Evolutionary conservation across 306 rosid genomes (phyloP), one percentile per base, ranked within the genome.

Genomic region (Trifolium dubium): DNA sequence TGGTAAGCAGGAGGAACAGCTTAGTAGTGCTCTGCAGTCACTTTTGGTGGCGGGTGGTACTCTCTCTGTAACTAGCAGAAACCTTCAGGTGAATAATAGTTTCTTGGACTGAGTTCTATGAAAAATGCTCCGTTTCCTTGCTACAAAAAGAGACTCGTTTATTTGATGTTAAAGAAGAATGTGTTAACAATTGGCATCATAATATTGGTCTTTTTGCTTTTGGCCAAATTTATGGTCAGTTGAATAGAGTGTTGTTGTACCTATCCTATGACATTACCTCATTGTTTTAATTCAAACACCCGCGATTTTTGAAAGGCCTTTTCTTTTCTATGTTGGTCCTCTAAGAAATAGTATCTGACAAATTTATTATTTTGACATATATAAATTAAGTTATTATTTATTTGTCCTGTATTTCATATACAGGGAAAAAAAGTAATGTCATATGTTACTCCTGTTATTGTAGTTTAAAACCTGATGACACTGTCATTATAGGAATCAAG

Each of bases 41-140:
- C 87, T 94, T 55, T 85, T 92, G 90, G 86, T 92, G 68, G 89
- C 92, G 17, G 97, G 95, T 78, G 85, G 96, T 53, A 70, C 90
- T 72, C 87, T 94, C 67, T 89, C 99, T 40, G 91, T 83, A n/a
- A 54, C 95, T 63, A 85, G 88, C 80, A 87, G 80, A 83, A 87
- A 83, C 54, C 85, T 92, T 82, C 89, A 92, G 96, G 99, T 94
- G 77, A 39, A 28, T 72, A 43, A 58, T 59, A 10, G 18, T 58
- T 58, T 41, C 30, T 29, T 41, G 76, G 43, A 35, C 56, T 5
- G 23, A 14, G 43, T 73, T 44, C 19, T 53, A 28, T 28, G 66
- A 44, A 5, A 11, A 65, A 37, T 64, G 64, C 6, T 12, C 18
- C 14, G 14, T 64, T 60, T 19, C 44, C 72, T 64, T 75, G 49